phyloP scores from a whole-genome alignment of 73 alveolate species.

The Tetrahymena borealis region DNA sequence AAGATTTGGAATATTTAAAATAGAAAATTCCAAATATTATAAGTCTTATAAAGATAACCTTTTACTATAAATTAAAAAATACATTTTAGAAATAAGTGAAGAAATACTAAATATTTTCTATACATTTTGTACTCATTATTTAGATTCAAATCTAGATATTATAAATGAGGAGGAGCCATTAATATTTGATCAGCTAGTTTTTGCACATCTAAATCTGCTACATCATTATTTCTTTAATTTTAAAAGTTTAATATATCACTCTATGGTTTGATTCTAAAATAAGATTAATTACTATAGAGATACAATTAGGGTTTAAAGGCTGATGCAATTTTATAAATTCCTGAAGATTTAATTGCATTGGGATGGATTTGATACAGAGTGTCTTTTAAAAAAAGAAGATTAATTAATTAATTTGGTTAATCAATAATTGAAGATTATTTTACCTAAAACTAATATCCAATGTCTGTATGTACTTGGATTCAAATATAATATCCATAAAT shows the following conservation, averaged over 20 bases:
- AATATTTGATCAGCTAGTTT: neutral
- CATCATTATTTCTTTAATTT: neutral
- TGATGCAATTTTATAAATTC: neutral
- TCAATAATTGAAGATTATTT: neutral
- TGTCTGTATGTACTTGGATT: neutral
- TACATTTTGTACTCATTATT: neutral
- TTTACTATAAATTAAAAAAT: neutral
- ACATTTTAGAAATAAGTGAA: neutral
- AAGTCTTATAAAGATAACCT: neutral
- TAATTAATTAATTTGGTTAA: neutral
- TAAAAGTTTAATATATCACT: neutral
- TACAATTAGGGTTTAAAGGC: neutral
- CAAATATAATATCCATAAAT: neutral
- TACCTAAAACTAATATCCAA: neutral
- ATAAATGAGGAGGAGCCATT: neutral
- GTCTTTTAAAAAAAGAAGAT: neutral
- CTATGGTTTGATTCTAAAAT: neutral
- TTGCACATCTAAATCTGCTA: neutral
- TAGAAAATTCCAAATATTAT: neutral
- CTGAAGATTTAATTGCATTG: neutral
- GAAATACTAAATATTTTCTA: neutral
- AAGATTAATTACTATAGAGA: neutral
- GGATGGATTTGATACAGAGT: neutral
- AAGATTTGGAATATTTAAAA: neutral
- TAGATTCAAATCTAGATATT: neutral